These are phyloP conservation scores for Phytophthora rubi DNA, from an alignment of 352 stramenopile genomes.

Conservation along the genomic window DNA sequence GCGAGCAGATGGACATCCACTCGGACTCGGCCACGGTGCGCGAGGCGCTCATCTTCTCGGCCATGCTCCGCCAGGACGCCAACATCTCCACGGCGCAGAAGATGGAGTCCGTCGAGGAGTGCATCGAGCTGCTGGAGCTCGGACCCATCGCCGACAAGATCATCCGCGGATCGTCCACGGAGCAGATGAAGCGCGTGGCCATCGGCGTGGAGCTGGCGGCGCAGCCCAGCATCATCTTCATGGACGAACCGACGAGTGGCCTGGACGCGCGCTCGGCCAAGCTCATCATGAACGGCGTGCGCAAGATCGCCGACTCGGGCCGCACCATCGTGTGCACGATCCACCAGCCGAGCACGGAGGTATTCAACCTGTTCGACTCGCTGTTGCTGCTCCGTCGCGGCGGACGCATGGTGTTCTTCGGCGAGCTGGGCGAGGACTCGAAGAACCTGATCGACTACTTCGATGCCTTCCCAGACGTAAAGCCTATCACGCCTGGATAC, in stretches of 20 bases:
- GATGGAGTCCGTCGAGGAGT: slow-evolving; percentile 38
- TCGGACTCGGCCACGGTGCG: slow-evolving; percentile 74
- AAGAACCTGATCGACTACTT: slow-evolving; percentile 71
- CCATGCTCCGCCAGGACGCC: slow-evolving; percentile 62
- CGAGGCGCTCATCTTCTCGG: slow-evolving; percentile 89
- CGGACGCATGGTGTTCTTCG: slow-evolving; percentile 38
- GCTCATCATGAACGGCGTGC: slow-evolving; percentile 76
- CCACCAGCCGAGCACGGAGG: slow-evolving; percentile 23
- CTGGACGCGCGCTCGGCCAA: slow-evolving; percentile 84
- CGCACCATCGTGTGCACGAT: slow-evolving; percentile 32
- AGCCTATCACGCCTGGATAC: slow-evolving; percentile 50
- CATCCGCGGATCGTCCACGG: slow-evolving; percentile 44
- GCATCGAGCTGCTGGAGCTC: slow-evolving; percentile 37
- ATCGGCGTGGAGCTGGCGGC: slow-evolving; percentile 89
- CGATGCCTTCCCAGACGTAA: slow-evolving; percentile 54
- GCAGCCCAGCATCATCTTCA: slow-evolving; percentile 73
- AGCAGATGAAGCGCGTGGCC: slow-evolving; percentile 52
- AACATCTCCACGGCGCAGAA: slow-evolving; percentile 39
- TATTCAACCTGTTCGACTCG: slow-evolving; percentile 39
- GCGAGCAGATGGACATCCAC: slow-evolving; percentile 90
- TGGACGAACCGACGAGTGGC: slow-evolving; percentile 73
- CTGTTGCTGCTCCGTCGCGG: slow-evolving; percentile 35
- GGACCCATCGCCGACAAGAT: slow-evolving; percentile 36
- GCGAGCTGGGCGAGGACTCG: slow-evolving; percentile 51
- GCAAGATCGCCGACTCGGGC: slow-evolving; percentile 71